These are phyloP conservation scores for Naganishia vaughanmartiniae DNA, from an alignment of 768 basidiomycete species.

Conservation along the genomic window DNA sequence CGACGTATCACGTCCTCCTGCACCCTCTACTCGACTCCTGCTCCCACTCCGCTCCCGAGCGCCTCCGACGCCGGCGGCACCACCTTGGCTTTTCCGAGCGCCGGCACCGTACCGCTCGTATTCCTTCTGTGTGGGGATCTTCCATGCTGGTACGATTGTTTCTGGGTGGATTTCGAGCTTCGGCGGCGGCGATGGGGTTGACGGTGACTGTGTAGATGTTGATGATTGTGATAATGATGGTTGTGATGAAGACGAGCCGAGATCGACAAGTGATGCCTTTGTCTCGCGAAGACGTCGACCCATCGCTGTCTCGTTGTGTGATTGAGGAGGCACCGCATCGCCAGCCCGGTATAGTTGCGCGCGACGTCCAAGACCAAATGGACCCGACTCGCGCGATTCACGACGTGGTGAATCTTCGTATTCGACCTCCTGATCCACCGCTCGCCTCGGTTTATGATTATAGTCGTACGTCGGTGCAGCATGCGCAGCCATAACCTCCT, in stretches of 20 bases:
- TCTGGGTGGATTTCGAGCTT: conserved; percentile 5
- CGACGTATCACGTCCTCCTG: background rate
- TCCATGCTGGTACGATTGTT: conserved; percentile 12
- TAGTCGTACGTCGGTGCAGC: background rate
- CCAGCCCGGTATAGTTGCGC: background rate
- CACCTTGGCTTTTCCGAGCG: background rate
- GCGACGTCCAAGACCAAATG: background rate
- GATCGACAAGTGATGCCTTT: background rate
- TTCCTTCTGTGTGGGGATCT: conserved; percentile 10
- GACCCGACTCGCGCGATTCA: background rate
- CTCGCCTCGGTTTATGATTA: background rate
- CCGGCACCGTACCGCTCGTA: conserved; percentile 13
- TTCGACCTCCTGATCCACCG: background rate
- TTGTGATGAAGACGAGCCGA: background rate
- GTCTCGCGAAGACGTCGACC: conserved; percentile 1
- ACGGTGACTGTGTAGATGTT: background rate
- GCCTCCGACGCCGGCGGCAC: background rate
- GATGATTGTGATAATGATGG: background rate
- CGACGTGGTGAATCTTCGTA: background rate
- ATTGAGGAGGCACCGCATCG: too few relatives aligned
- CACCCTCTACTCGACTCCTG: background rate
- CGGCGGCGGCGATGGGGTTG: background rate
- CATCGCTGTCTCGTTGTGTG: background rate
- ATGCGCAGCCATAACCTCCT: background rate
- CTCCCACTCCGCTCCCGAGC: background rate